Evolutionary conservation across 768 basidiomycete species (phyloP).

Genomic region (Tephrocybe rancida): DNA sequence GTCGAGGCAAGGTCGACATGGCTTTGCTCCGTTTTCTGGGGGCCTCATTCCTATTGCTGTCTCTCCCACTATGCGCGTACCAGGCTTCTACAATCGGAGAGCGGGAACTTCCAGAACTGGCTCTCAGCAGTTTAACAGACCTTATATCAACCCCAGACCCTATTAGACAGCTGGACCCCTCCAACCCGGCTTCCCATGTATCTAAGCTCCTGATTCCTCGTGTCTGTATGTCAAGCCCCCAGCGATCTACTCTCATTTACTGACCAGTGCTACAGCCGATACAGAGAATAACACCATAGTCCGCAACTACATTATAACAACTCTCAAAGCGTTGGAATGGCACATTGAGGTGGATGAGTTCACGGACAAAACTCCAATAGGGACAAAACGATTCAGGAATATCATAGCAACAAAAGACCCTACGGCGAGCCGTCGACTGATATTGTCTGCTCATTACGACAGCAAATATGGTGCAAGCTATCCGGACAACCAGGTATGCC

Average conservation of each 20-base stretch:
- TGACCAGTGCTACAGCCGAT: constrained; percentile 46
- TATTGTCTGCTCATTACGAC: constrained; percentile 93
- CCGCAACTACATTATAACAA: constrained; percentile 76
- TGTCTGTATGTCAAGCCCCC: constrained; percentile 51
- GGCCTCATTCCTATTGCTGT: constrained; percentile 28
- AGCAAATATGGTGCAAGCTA: constrained; percentile 81
- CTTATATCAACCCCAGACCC: constrained; percentile 65
- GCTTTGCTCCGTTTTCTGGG: constrained; percentile 13
- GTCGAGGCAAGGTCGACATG: constrained; percentile 8
- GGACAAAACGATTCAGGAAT: constrained; percentile 80
- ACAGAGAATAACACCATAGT: constrained; percentile 82
- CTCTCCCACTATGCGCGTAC: constrained; percentile 29
- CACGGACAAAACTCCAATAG: constrained; percentile 78
- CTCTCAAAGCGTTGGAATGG: constrained; percentile 78
- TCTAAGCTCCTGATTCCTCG: constrained; percentile 88
- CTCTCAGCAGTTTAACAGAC: constrained; percentile 49
- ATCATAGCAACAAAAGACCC: constrained; percentile 95
- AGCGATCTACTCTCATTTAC: constrained; percentile 1
- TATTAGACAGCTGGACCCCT: constrained; percentile 65
- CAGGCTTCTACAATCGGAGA: constrained; percentile 42
- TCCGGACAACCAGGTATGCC: constrained; percentile 73
- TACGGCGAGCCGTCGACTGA: constrained; percentile 74
- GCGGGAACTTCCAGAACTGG: constrained; percentile 45
- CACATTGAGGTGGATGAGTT: constrained; percentile 87
- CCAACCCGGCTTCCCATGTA: constrained; percentile 70